Evolutionary conservation across 139 green algal genomes (phyloP), one percentile per base, ranked within the genome.

Genomic region (Penium margaritaceum): DNA sequence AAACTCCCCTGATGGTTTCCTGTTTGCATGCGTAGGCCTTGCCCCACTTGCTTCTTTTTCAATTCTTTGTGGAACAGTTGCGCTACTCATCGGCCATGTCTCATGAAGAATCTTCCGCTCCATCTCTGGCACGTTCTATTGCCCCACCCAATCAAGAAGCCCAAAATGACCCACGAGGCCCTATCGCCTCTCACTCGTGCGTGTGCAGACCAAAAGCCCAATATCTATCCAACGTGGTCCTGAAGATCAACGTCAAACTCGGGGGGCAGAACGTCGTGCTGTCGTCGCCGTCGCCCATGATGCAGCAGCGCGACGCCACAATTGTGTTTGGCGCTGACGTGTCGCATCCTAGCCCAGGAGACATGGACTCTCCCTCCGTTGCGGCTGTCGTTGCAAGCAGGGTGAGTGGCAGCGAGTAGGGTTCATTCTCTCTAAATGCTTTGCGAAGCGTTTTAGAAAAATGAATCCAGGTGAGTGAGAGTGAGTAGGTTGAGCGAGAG

Each of bases 241-340:
- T 80, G 21, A 80, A 80, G 24, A 80, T 80, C 30, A 80, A 80
- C 36, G 74, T 75, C 47, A 80, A 80, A 43, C 67, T 70, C 29
- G 64, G 67, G 4, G 14, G 6, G 6, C 5, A 44, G 14, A 24
- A 33, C 5, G 58, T 72, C 32, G 5, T 5, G 7, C 7, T 76
- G 4, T 6, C 41, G n/a, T 30, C 29, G 15, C 4, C 65, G 9
- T 51, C 41, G 41, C 9, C 12, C 41, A 9, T 51, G 41, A 51
- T 12, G 41, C 9, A 51, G 53, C 53, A 35, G 53, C n/a, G 9
- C 35, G 62, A 37, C 32, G 47, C 51, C 21, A 79, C 72, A 2
- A 58, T 79, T 24, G 19, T 79, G n/a, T 69, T 79, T 37, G 72
- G 72, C n/a, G 72, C 72, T 70, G 72, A 79, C 37, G 72, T 79